Conservation (phyloP, 352 stramenopile species). For the Phytophthora melonis region DNA sequence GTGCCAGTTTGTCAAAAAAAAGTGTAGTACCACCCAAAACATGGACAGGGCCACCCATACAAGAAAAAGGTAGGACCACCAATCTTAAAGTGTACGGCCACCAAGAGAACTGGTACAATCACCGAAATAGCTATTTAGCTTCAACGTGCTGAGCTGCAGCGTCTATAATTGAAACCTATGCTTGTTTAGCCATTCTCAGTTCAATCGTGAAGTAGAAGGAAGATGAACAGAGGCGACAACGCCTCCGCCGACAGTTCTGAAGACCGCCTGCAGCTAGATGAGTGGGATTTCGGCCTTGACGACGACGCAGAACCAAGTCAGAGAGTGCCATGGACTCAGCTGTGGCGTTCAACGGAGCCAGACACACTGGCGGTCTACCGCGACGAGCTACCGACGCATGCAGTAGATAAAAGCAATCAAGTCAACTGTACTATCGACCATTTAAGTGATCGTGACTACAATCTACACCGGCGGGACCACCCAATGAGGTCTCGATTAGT, state of each 20-base stretch:
- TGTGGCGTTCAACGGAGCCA: not conserved
- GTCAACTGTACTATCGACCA: not conserved
- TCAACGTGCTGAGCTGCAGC: not conserved
- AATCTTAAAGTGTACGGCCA: no score
- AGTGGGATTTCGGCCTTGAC: not conserved
- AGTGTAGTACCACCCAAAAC: no score
- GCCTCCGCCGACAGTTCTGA: not conserved
- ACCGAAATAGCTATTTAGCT: not conserved
- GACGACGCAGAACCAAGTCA: not conserved
- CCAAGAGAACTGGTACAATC: no score
- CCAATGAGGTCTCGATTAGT: no score
- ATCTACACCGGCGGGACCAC: no score
- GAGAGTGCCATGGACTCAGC: not conserved
- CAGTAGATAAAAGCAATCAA: not conserved
- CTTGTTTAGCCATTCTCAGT: not conserved
- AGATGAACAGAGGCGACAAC: not conserved
- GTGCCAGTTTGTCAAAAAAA: no score
- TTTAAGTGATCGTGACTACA: conserved; percentile 5
- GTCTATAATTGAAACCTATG: not conserved
- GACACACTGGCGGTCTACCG: not conserved
- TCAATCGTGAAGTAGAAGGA: not conserved
- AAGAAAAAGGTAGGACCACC: no score
- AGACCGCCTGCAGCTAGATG: not conserved
- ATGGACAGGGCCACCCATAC: no score
- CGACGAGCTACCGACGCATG: not conserved